Evolutionary conservation across 2,329 filamentous ascomycete species (phyloP).

Genomic region (Cladosporium sp.): DNA sequence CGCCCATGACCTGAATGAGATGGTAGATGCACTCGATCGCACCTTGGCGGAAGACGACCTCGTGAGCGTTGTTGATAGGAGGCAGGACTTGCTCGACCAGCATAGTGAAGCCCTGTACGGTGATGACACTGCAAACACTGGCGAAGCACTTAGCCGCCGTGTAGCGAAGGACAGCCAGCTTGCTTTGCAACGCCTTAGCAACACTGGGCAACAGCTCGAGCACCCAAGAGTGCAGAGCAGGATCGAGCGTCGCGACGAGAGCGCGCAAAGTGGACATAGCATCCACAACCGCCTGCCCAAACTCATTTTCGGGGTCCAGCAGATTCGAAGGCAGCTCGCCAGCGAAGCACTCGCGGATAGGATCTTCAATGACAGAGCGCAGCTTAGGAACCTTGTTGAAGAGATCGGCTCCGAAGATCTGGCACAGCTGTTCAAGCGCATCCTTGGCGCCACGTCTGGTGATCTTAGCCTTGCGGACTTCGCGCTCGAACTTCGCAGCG

Average conservation of each 20-base stretch:
- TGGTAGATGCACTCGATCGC: slow-evolving; percentile 95
- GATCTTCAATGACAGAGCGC: slow-evolving; percentile 70
- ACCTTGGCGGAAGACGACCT: slow-evolving; percentile 84
- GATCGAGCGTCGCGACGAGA: slow-evolving; percentile 81
- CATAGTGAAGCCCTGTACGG: slow-evolving; percentile 91
- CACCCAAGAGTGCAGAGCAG: slow-evolving; percentile 69
- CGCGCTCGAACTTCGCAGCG: slow-evolving; percentile 79
- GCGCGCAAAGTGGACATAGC: slow-evolving; percentile 88
- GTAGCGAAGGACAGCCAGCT: slow-evolving; percentile 87
- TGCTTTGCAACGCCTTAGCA: slow-evolving; percentile 79
- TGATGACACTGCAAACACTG: slow-evolving; percentile 94
- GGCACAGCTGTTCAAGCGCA: slow-evolving; percentile 79
- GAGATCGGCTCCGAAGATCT: slow-evolving; percentile 69
- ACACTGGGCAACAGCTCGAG: slow-evolving; percentile 78
- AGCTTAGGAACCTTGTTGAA: slow-evolving; percentile 82
- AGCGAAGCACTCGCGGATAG: slow-evolving; percentile 68
- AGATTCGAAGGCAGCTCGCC: slow-evolving; percentile 64
- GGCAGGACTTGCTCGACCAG: slow-evolving; percentile 89
- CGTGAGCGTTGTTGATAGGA: slow-evolving; percentile 82
- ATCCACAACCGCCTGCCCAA: slow-evolving; percentile 91
- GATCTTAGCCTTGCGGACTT: slow-evolving; percentile 82
- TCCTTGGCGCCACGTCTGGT: slow-evolving; percentile 91
- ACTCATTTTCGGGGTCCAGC: slow-evolving; percentile 62
- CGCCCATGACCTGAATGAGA: slow-evolving; percentile 96
- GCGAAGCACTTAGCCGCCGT: slow-evolving; percentile 96